phyloP scores from a whole-genome alignment of 306 rosid genomes.

The Malus domestica region ASM211411v1 NC_041790.1:17042001-17042500 shows the following conservation, averaged over 20 bases:
- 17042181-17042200: not conserved
- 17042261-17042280: not conserved
- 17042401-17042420: constrained; percentile 56
- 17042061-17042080: fast-evolving
- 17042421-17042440: constrained; percentile 88
- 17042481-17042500: not conserved
- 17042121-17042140: too few relatives aligned
- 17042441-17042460: constrained; percentile 93
- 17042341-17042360: constrained; percentile 41
- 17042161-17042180: not conserved
- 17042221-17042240: not conserved
- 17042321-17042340: constrained; percentile 51
- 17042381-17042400: constrained; percentile 50
- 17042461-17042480: constrained; percentile 59
- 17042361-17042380: constrained; percentile 32
- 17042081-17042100: too few relatives aligned
- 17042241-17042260: not conserved
- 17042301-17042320: constrained; percentile 47
- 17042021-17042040: too few relatives aligned
- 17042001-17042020: not conserved
- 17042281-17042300: not conserved
- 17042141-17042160: too few relatives aligned
- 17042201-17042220: not conserved
- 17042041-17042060: fast-evolving
- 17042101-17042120: too few relatives aligned